Evolutionary conservation across 345 rosid species (phyloP), one percentile per base, ranked within the genome.

Genomic region (Alliaria petiolata): DNA sequence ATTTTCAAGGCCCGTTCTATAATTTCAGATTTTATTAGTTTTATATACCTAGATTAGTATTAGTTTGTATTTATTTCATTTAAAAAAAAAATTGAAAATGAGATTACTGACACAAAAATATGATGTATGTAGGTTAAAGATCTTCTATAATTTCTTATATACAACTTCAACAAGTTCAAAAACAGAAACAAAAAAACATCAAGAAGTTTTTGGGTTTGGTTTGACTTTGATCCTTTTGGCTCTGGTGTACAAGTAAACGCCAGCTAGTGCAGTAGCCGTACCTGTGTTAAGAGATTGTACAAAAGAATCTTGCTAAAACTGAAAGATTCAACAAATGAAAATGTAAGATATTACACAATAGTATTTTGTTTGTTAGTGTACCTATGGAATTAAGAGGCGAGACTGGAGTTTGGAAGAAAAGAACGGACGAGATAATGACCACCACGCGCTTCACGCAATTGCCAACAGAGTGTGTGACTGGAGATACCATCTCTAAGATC

Each of bases 401-500:
- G 19, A 91, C 70, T 0, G 92, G 89, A 0, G 84, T 87, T 69
- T 40, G 58, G 83, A 93, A 93, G 92, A 89, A 85, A 49, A 89
- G 1, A 52, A 89, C 81, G 5, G 91, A 87, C 16, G 98, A 86
- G 40, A 76, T 71, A 3, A 93, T 91, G 28, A 91, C 92, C 70
- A 89, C 92, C 19, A 91, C 91, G 2, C 97, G 86, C 85, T 93
- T 93, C 75, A 78, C 87, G 51, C 89, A 81, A 64, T 93, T 93
- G 69, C 95, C 98, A 4, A 93, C 98, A 0, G 97, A 81, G 73
- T 93, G 98, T 5, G 87, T 84, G 10, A 93, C 87, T 3, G 98
- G 90, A 15, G 96, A 87, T 51, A 93, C 90, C 91, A 82, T 86
- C 69, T 81, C 82, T 28, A 93, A 70, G 28, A 93, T 93, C 84